Evolutionary conservation across 2,329 filamentous ascomycete species (phyloP).

Genomic region (Calonectria crousiana): DNA sequence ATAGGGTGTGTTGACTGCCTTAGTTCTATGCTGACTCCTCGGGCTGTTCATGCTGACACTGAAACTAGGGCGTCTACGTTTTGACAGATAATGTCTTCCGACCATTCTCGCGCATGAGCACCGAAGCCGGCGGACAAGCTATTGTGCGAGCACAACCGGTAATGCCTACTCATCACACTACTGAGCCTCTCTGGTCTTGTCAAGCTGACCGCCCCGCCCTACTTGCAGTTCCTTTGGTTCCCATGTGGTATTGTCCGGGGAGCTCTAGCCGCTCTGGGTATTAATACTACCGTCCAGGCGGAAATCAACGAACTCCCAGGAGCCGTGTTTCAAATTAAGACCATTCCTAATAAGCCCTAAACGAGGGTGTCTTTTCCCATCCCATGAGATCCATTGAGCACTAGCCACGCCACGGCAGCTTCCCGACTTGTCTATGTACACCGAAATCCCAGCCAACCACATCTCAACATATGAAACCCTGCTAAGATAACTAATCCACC

Average conservation of each 20-base stretch:
- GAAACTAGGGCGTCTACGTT: constrained; percentile 86
- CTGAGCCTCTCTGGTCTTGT: neutral
- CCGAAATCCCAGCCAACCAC: constrained; percentile 35
- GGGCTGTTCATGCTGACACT: constrained; percentile 17
- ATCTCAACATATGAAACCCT: constrained; percentile 30
- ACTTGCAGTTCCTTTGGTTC: constrained; percentile 88
- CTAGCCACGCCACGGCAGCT: constrained; percentile 32
- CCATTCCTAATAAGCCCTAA: constrained; percentile 71
- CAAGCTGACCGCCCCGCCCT: constrained; percentile 26
- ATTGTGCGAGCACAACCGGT: constrained; percentile 83
- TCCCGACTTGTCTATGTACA: constrained; percentile 26
- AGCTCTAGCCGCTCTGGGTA: constrained; percentile 90
- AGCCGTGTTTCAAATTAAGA: constrained; percentile 97
- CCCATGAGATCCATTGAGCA: constrained; percentile 39
- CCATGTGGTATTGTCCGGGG: constrained; percentile 93
- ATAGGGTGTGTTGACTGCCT: constrained; percentile 70
- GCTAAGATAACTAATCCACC: neutral
- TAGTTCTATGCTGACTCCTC: neutral
- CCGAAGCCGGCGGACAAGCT: constrained; percentile 80
- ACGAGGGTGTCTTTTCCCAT: constrained; percentile 28
- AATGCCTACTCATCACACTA: constrained; percentile 50
- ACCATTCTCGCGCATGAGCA: constrained; percentile 90
- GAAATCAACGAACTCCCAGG: constrained; percentile 88
- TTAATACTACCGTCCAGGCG: constrained; percentile 90
- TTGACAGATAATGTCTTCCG: constrained; percentile 93